Conservation (phyloP, 331 rosid genomes). For the Malus hybrid region DNA sequence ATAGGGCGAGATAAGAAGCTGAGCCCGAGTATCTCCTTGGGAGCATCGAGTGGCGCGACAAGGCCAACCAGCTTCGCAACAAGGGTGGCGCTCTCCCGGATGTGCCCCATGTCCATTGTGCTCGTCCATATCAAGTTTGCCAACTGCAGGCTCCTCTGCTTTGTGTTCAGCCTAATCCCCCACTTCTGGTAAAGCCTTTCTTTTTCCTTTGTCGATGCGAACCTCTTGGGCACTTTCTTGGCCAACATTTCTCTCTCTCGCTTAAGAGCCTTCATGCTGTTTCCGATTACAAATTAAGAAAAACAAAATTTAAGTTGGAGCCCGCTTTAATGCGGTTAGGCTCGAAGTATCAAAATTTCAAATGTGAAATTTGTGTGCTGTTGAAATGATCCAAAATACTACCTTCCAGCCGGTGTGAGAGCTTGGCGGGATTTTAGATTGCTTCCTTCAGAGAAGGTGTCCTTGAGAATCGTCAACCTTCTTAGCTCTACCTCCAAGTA, state of each 20-base stretch:
- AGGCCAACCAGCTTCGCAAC: constrained; percentile 68
- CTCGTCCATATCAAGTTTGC: constrained; percentile 52
- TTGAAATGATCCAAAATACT: not conserved
- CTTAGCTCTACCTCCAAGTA: constrained; percentile 74
- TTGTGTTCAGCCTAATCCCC: constrained; percentile 54
- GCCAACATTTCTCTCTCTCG: constrained; percentile 79
- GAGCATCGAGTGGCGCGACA: constrained; percentile 31
- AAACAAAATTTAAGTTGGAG: not conserved
- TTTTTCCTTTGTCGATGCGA: constrained; percentile 41
- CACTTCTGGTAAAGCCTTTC: constrained; percentile 55
- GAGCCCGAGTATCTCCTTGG: constrained; percentile 54
- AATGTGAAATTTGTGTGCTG: too few relatives aligned
- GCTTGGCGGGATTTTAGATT: constrained; percentile 13
- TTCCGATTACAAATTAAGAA: not conserved
- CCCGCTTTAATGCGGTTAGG: not conserved
- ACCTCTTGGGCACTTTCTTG: constrained; percentile 60
- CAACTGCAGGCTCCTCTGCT: constrained; percentile 65
- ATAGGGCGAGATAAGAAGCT: constrained; percentile 38
- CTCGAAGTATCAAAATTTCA: not conserved
- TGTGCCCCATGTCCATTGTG: constrained; percentile 48
- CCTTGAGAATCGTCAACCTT: constrained; percentile 60
- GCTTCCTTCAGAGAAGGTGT: constrained; percentile 38
- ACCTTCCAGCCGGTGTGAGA: constrained; percentile 65
- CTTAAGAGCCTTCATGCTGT: constrained; percentile 50
- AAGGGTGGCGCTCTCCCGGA: constrained; percentile 61